A percentile compares a stretch with the other conserved stretches of the same genome.
These are phyloP conservation scores for Pleurostoma richardsiae DNA, from an alignment of 2,329 filamentous ascomycete genomes.

Conservation along the genomic window DNA sequence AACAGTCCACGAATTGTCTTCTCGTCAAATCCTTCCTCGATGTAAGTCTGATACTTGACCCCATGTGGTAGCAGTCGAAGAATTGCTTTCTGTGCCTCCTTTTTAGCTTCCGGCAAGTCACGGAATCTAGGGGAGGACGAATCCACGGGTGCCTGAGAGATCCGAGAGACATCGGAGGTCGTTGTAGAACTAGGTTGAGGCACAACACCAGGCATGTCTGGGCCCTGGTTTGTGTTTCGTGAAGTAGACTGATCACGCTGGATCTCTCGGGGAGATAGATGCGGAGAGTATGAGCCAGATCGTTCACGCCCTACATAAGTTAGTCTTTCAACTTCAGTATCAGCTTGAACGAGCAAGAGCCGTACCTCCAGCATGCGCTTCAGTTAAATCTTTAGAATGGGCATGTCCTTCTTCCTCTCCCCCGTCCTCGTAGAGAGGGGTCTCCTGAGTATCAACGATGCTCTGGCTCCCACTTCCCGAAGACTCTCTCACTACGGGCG, in stretches of 20 bases:
- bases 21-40: slow-evolving; percentile 67
- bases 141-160: no score
- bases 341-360: no score
- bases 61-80: slow-evolving; percentile 60
- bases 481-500: neutral
- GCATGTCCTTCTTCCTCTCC: slow-evolving; percentile 12
- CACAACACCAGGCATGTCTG: neutral
- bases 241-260: slow-evolving; percentile 15
- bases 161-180: no score
- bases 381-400: neutral
- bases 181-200: no score
- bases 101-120: slow-evolving; percentile 36
- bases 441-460: slow-evolving; percentile 15
- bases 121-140: no score
- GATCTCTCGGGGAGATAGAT: slow-evolving; percentile 44
- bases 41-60: slow-evolving; percentile 67
- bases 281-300: slow-evolving; percentile 49
- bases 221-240: neutral
- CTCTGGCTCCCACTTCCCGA: slow-evolving; percentile 10
- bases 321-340: no score
- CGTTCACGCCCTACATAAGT: slow-evolving; percentile 27
- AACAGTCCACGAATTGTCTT: slow-evolving; percentile 61
- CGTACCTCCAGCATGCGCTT: no score
- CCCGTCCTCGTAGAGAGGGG: slow-evolving; percentile 19
- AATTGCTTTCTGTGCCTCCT: slow-evolving; percentile 62